These are phyloP conservation scores for Tolypocladium tundrense DNA, from an alignment of 2,329 filamentous ascomycete genomes.

Conservation along the genomic window DNA sequence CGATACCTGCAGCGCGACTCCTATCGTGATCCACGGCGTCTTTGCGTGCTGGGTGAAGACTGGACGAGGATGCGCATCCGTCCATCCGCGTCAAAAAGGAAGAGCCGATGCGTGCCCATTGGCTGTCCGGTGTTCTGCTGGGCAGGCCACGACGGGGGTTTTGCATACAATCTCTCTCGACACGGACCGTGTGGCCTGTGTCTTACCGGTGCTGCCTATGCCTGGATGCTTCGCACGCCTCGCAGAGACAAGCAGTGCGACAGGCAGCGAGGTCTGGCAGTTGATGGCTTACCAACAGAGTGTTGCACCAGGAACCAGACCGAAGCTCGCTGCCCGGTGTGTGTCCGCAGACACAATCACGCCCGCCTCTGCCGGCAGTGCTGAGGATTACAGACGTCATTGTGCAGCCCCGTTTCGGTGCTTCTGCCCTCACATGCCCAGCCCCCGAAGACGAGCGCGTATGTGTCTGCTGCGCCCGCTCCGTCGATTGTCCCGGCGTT, in stretches of 20 bases:
- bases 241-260: neutral
- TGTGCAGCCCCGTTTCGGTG: neutral
- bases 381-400: neutral
- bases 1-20: neutral
- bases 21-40: neutral
- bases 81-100: neutral
- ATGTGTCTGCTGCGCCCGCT: neutral
- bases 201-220: neutral
- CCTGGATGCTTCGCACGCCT: neutral
- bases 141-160: neutral
- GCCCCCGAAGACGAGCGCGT: neutral
- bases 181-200: neutral
- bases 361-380: neutral
- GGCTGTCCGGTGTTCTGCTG: neutral
- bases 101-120: neutral
- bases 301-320: neutral
- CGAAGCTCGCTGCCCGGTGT: neutral
- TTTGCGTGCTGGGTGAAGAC: neutral
- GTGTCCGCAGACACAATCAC: neutral
- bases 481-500: neutral
- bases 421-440: neutral
- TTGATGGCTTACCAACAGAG: neutral
- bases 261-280: neutral
- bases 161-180: neutral
- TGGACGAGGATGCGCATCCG: neutral